Base-by-base conservation (phyloP, 768 basidiomycete genomes). In the Galerina marginata region DNA sequence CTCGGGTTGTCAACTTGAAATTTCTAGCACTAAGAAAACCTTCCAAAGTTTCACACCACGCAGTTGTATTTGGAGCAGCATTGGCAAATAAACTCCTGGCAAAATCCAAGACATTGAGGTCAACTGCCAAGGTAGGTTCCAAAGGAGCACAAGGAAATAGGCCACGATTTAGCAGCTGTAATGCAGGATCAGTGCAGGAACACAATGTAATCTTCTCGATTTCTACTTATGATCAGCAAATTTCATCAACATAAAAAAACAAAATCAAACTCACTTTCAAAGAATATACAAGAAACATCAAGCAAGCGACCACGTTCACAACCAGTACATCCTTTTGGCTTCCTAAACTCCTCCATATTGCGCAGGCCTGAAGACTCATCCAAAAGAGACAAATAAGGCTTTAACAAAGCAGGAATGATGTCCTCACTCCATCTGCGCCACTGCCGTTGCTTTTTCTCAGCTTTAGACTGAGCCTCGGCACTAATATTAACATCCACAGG, bases 41-140 rank as follows among this genome's bases (percentile, higher is more conserved):
- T 42, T 75, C 69, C 10, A 75, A 39, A 0, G 76, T 65, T 16
- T 71, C 61, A 20, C 69, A 65, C 64, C 68, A 71, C 1, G 42
- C 58, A 33, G 52, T 54, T 2, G 52, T 52, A 29, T 60, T 60
- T 6, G 59, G 59, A 29, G 59, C 74, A 1, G 69, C 68, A 46
- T 62, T 65, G 49, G 73, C 45, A 58, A 73, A 76, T 0, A 77
- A 59, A 7, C 61, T 40, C 36, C 45, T 25, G 0, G 70, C 69
- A 56, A 77, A 74, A 36, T 71, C 65, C 9, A 77, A 55, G 29
- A 76, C 62, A 38, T 59, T 60, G 15, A 77, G 36, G 54, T 75
- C 71, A 1, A 78, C 69, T 9, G 72, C 76, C 5, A 78, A 58
- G 7, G 69, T 67, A 6, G 76, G 76, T 0, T 46, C 54, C 3